Evolutionary conservation across 805 yeast species (phyloP), one percentile per base, ranked within the genome.

Genomic region (Spathaspora sp.): DNA sequence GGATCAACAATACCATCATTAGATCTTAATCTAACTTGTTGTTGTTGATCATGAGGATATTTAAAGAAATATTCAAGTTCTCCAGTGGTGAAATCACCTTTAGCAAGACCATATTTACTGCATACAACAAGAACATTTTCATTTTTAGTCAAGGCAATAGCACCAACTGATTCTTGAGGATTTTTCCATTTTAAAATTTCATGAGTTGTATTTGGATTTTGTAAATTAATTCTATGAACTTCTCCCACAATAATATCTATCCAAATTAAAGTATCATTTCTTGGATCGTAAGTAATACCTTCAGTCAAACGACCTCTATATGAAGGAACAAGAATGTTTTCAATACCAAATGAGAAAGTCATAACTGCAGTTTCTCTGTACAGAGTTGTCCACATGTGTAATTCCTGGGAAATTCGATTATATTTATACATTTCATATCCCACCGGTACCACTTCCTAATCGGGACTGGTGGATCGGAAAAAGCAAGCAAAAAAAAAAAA

Each of bases 1-100:
- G 88, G 86, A 53, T 89, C 91, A 42, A 90, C 79, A 45, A 81
- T 79, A 0, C 97, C 97, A 63, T 91, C 97, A 61, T 91, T 91
- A 42, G 94, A 86, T 19, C 78, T 59, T 48, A 70, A 59, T 39
- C 69, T 56, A 5, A 45, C 31, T 14, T 56, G 52, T 32, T 57
- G 56, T n/a, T 50, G 48, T 5, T 60, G 60, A 12, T 67, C 60
- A 47, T 65, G 61, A 11, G 75, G 69, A 52, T 73, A 70, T 44
- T 70, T 69, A 48, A 78, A 59, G 26, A 82, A 69, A 52, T 67
- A 85, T 26, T 68, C 63, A 52, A 66, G 56, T 17, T 66, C 58
- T 2, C 63, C 65, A n/a, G 69, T 55, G 9, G 42, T 50, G 57
- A 87, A 76, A 59, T 78, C 71, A 35, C 81, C 80, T 42, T 69